These are phyloP conservation scores for Acacia confusa DNA, from an alignment of 306 rosid species.

Conservation along the genomic window DNA sequence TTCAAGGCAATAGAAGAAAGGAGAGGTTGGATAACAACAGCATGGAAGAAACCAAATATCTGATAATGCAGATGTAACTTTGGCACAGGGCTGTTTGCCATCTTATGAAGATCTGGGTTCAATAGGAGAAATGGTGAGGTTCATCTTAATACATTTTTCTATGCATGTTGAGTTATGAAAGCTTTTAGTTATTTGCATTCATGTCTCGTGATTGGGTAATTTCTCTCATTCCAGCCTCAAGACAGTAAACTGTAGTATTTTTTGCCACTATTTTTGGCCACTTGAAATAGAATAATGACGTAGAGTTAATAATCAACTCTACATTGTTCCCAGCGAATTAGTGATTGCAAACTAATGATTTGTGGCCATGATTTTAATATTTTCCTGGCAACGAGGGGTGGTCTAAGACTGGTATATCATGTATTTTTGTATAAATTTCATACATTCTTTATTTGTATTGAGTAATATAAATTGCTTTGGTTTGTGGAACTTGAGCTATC, in stretches of 20 bases:
- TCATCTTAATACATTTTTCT: slow-evolving; percentile 16
- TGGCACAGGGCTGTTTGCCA: no score
- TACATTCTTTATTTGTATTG: slow-evolving; percentile 6
- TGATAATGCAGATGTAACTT: no score
- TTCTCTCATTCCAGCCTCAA: no score
- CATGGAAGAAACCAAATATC: neutral
- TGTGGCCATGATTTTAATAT: neutral
- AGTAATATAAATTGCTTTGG: neutral
- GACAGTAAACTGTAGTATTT: no score
- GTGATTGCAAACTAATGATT: slow-evolving; percentile 1
- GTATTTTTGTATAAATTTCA: neutral
- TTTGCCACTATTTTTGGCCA: no score
- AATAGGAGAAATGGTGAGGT: slow-evolving; percentile 24
- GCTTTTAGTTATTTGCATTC: neutral
- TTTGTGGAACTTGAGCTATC: neutral
- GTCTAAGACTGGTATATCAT: slow-evolving; percentile 4
- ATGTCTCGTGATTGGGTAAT: neutral
- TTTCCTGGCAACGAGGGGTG: neutral
- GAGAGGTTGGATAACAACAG: neutral
- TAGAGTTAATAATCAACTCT: neutral
- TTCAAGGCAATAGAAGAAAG: neutral
- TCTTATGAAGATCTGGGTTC: slow-evolving; percentile 26
- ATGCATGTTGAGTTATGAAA: neutral
- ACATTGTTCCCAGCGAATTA: neutral
- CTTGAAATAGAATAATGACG: neutral